Base-by-base conservation (phyloP, 768 basidiomycete species). In the Royoungia palumana region DNA sequence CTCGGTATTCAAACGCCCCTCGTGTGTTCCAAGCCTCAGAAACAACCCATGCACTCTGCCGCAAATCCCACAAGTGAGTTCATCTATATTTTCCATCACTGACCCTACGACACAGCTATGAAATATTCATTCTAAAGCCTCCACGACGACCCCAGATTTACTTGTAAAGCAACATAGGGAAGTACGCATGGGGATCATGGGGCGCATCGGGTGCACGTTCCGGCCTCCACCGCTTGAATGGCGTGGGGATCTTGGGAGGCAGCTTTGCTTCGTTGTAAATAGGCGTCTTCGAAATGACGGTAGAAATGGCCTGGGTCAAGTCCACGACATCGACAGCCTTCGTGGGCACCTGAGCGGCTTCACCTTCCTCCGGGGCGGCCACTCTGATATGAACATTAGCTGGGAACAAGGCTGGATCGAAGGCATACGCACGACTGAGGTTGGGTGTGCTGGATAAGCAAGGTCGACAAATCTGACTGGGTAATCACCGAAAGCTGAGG, bases 401-500 rank as follows among this genome's bases (percentile, higher is more conserved):
- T 47, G 34, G 14, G 50, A 27, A 43, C 27, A 36, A 41, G 19
- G 44, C 1, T 17, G 24, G 36, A 34, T 41, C 44, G 28, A 45
- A 28, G 24, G 39, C 36, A 41, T 20, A 76, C 89, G 56, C 73
- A 92, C 89, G 79, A 71, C 64, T 74, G 76, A 24, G 74, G 62
- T 46, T 74, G 72, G 6, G 89, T 86, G 50, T 92, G 89, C 47
- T 93, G 82, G 51, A 95, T 81, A 38, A 97, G 77, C 53, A 97
- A 70, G 21, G 79, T 72, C 1, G 94, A 85, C 21, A 96, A 73
- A 59, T 94, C 85, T 6, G 79, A 64, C 71, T 97, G 94, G 5
- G 90, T 89, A 50, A 97, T 76, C 17, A 91, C 83, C 3, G 92
- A 94, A 24, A 93, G 83, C 57, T 87, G 89, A n/a, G 94, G 92